Conservation (phyloP, 495 filamentous ascomycete genomes). For the Astrothelium subdiscretum region DNA sequence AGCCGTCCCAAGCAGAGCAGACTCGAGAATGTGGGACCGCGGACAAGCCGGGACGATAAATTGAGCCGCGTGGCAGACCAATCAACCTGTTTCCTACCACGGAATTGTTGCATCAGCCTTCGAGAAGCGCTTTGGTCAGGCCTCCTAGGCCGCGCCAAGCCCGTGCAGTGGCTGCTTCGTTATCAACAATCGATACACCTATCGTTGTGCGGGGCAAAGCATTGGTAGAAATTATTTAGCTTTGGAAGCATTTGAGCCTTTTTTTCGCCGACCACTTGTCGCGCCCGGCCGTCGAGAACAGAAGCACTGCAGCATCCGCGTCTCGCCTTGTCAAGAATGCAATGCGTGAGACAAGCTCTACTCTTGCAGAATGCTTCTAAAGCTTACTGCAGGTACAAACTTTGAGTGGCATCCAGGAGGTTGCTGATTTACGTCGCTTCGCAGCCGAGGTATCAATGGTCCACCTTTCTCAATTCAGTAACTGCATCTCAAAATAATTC, state of each 20-base stretch:
- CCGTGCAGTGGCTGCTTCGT: not conserved
- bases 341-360: not conserved
- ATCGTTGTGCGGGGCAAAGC: not conserved
- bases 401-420: not conserved
- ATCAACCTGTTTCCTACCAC: not conserved
- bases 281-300: not conserved
- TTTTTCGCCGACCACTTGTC: not conserved
- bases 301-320: not conserved
- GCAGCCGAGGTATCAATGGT: not conserved
- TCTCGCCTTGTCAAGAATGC: not conserved
- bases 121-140: not conserved
- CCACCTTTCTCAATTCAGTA: not conserved
- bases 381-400: not conserved
- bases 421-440: not conserved
- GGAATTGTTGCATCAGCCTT: conserved; percentile 2
- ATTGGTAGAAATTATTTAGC: not conserved
- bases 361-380: not conserved
- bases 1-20: not conserved
- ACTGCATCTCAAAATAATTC: conserved; percentile 2
- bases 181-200: conserved; percentile 3
- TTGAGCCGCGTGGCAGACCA: not conserved
- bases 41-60: conserved; percentile 1
- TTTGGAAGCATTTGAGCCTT: not conserved
- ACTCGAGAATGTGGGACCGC: not conserved
- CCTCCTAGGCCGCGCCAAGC: not conserved